Evolutionary conservation across 1,139 yeast genomes (phyloP).

Genomic region (Suhomyces atakaporum): DNA sequence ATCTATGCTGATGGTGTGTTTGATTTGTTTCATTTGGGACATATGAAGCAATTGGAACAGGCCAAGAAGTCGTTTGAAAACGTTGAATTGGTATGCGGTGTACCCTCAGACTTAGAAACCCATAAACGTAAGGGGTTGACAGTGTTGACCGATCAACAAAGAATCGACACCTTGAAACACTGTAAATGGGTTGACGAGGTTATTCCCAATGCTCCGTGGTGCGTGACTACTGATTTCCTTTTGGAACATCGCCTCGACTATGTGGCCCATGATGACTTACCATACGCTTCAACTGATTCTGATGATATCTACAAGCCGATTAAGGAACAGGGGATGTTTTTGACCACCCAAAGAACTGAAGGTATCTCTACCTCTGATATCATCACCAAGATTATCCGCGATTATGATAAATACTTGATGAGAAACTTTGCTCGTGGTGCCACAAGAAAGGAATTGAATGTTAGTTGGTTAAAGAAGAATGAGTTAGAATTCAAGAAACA

Average conservation of each 20-base stretch:
- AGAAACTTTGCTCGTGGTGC: slow-evolving; percentile 98
- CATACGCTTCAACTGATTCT: slow-evolving; percentile 82
- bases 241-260: slow-evolving; percentile 82
- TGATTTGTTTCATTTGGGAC: slow-evolving; percentile 94
- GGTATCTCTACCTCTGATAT: slow-evolving; percentile 96
- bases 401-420: slow-evolving; percentile 94
- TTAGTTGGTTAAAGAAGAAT: slow-evolving; percentile 95
- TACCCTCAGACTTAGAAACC: slow-evolving; percentile 87
- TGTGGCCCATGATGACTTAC: slow-evolving; percentile 97
- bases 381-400: slow-evolving; percentile 90
- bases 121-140: slow-evolving; percentile 93
- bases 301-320: slow-evolving; percentile 94
- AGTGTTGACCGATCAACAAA: slow-evolving; percentile 81
- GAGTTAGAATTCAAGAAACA: slow-evolving; percentile 93
- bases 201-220: slow-evolving; percentile 93
- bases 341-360: slow-evolving; percentile 94
- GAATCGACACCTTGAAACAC: slow-evolving; percentile 85
- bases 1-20: slow-evolving; percentile 97
- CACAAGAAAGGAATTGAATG: slow-evolving; percentile 91
- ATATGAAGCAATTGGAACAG: slow-evolving; percentile 92
- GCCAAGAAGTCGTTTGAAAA: slow-evolving; percentile 91
- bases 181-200: slow-evolving; percentile 99
- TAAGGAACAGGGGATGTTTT: slow-evolving; percentile 84
- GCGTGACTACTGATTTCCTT: slow-evolving; percentile 81
- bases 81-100: slow-evolving; percentile 83